Percentiles rank a stretch among this genome's conserved stretches.
Evolutionary conservation across 148 eudicot genomes (phyloP).

Genomic region (Persicaria tinctoria): DNA sequence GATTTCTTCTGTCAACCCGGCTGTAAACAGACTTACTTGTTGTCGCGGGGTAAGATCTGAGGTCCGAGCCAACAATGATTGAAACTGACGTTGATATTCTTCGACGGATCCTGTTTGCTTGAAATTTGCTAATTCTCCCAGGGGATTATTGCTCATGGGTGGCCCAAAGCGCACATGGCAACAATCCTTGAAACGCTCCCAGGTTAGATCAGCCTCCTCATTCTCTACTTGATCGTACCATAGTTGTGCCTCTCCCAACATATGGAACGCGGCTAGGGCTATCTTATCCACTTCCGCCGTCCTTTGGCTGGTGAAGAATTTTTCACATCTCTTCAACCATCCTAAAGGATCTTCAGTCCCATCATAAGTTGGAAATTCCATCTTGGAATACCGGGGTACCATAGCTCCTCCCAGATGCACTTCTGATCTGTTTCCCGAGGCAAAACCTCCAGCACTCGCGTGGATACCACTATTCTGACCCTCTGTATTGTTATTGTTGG

Average conservation of each 20-base stretch:
- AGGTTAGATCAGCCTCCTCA: neutral
- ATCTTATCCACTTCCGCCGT: neutral
- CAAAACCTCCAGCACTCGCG: neutral
- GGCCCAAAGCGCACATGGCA: neutral
- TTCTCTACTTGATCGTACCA: neutral
- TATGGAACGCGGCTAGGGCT: neutral
- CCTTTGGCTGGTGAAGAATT: neutral
- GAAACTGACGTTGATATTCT: too few relatives aligned
- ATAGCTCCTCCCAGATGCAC: neutral
- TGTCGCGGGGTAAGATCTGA: too few relatives aligned
- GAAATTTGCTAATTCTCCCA: neutral
- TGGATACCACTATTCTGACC: too few relatives aligned
- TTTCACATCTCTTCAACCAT: conserved; percentile 1
- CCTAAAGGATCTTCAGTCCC: conserved; percentile 3
- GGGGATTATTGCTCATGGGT: neutral
- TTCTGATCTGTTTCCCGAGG: too few relatives aligned
- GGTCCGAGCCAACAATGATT: too few relatives aligned
- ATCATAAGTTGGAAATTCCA: conserved; percentile 9
- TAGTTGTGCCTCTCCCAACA: conserved; percentile 5
- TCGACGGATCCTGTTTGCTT: neutral
- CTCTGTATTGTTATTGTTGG: neutral
- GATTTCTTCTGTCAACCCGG: too few relatives aligned
- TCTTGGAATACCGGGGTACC: neutral
- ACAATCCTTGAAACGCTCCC: neutral
- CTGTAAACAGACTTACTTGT: too few relatives aligned